These are phyloP conservation scores for Trichoderma simmonsii DNA, from an alignment of 2,329 filamentous ascomycete species.

Conservation along the genomic window DNA sequence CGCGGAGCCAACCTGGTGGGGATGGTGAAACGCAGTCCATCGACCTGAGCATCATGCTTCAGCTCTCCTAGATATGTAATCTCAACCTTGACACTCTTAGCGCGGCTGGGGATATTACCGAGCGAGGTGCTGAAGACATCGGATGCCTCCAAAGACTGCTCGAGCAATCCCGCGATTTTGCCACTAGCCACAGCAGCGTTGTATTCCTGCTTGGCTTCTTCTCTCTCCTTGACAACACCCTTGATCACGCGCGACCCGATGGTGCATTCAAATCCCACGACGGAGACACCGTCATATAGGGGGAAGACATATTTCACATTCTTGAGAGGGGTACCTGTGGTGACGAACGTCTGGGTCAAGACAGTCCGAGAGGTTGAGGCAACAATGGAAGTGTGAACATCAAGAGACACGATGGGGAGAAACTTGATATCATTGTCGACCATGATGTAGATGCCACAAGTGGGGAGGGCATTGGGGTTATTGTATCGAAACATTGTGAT, in stretches of 20 bases:
- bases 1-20: slow-evolving; percentile 65
- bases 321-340: slow-evolving; percentile 27
- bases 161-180: slow-evolving; percentile 62
- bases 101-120: slow-evolving; percentile 62
- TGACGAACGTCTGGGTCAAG: slow-evolving; percentile 61
- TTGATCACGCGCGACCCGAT: slow-evolving; percentile 58
- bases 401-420: slow-evolving; percentile 57
- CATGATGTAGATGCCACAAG: slow-evolving; percentile 35
- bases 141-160: slow-evolving; percentile 56
- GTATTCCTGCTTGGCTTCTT: slow-evolving; percentile 59
- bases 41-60: slow-evolving; percentile 66
- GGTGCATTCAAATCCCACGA: slow-evolving; percentile 64
- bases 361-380: slow-evolving; percentile 49
- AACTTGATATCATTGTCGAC: slow-evolving; percentile 36
- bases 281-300: slow-evolving; percentile 67
- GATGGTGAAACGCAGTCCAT: slow-evolving; percentile 67
- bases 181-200: slow-evolving; percentile 55
- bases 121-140: slow-evolving; percentile 68
- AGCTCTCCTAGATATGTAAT: slow-evolving; percentile 68
- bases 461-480: neutral
- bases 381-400: slow-evolving; percentile 59
- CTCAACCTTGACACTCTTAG: slow-evolving; percentile 53
- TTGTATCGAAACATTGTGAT: neutral
- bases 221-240: slow-evolving; percentile 65
- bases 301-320: slow-evolving; percentile 67